These are phyloP conservation scores for Saturnispora ahearnii DNA, from an alignment of 805 yeast species.

Conservation along the genomic window DNA sequence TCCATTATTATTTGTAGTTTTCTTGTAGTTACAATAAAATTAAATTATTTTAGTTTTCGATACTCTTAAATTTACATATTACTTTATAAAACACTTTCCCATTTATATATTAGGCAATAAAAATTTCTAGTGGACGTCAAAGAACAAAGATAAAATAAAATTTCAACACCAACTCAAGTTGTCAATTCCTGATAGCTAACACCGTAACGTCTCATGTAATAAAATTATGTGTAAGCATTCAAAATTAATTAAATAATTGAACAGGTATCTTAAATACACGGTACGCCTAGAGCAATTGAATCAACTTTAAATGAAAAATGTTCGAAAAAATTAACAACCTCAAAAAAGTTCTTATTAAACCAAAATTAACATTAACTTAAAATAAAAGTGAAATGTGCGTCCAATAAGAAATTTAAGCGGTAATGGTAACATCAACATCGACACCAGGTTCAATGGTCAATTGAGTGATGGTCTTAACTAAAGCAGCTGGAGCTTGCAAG, in stretches of 20 bases:
- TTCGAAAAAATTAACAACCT: not conserved
- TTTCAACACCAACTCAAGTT: not conserved
- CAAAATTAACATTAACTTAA: not conserved
- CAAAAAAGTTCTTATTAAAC: not conserved
- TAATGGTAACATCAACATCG: constrained; percentile 90
- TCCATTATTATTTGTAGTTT: not conserved
- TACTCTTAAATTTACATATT: not conserved
- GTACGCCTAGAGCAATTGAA: constrained; percentile 47
- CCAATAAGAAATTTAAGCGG: constrained; percentile 45
- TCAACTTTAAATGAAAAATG: not conserved
- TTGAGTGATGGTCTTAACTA: constrained; percentile 93
- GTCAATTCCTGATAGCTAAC: constrained; percentile 47
- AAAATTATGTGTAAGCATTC: constrained; percentile 11
- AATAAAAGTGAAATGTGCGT: not conserved
- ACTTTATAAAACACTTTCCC: not conserved
- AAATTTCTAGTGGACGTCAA: not conserved
- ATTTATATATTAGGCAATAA: not conserved
- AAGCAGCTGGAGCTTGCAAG: constrained; percentile 90
- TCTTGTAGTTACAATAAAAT: too few relatives aligned
- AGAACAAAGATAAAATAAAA: not conserved
- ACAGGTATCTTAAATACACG: constrained; percentile 35
- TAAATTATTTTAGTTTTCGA: too few relatives aligned
- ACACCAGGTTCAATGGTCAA: constrained; percentile 99
- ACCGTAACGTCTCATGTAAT: constrained; percentile 45
- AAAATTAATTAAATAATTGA: constrained; percentile 13